phyloP scores from a whole-genome alignment of 2,329 filamentous ascomycete genomes.

The Aspergillus sp. region DNA sequence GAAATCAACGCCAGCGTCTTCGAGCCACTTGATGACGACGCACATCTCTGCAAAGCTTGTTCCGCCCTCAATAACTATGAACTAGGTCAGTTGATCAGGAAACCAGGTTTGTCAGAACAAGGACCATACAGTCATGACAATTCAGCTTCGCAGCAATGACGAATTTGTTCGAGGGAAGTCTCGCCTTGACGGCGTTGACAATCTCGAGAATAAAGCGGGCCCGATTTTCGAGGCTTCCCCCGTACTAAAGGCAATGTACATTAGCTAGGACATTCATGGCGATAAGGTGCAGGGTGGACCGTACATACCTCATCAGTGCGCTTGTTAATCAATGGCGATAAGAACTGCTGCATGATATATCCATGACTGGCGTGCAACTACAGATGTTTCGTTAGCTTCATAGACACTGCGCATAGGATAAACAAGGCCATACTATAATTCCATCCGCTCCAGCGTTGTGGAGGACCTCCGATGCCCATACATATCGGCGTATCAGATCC shows the following conservation, averaged over 20 bases:
- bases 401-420: not conserved
- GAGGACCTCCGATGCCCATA: not conserved
- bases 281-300: not conserved
- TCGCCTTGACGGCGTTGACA: slow-evolving; percentile 19
- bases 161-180: slow-evolving; percentile 10
- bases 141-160: not conserved
- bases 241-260: slow-evolving; percentile 11
- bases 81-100: not conserved
- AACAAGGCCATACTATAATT: not conserved
- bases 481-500: not conserved
- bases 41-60: slow-evolving; percentile 21
- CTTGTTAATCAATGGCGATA: not conserved
- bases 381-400: not conserved
- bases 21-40: slow-evolving; percentile 23
- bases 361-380: not conserved
- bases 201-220: slow-evolving; percentile 22
- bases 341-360: not conserved
- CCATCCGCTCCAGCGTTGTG: not conserved
- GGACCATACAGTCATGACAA: not conserved
- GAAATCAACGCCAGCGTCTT: slow-evolving; percentile 23
- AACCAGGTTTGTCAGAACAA: not conserved
- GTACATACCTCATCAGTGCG: not conserved
- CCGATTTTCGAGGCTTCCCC: slow-evolving; percentile 21
- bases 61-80: slow-evolving; percentile 23
- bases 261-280: not conserved